Evolutionary conservation across 2,329 filamentous ascomycete species (phyloP).

Genomic region (Cylindrodendrum hubeiense): DNA sequence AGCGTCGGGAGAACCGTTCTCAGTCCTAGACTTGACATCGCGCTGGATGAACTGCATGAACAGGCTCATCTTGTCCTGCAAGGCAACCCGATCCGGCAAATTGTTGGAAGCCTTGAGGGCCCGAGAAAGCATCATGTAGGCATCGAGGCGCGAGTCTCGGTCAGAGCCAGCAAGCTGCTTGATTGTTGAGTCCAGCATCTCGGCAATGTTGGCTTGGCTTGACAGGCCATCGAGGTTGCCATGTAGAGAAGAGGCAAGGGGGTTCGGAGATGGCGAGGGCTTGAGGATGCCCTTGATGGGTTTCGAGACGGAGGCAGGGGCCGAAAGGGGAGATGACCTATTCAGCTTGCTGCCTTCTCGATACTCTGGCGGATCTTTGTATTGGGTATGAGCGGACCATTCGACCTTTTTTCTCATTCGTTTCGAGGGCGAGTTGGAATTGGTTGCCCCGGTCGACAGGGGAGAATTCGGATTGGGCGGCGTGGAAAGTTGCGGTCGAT

Average conservation of each 20-base stretch:
- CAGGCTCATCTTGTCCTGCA: conserved; percentile 81
- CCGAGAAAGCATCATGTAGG: conserved; percentile 83
- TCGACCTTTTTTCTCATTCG: conserved; percentile 66
- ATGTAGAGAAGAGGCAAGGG: conserved; percentile 55
- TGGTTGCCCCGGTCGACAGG: conserved; percentile 54
- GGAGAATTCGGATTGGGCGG: conserved; percentile 64
- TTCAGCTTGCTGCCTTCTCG: conserved; percentile 51
- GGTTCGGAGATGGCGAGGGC: conserved; percentile 64
- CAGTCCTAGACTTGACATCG: conserved; percentile 76
- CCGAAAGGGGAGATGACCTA: conserved; percentile 56
- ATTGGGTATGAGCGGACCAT: conserved; percentile 69
- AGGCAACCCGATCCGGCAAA: conserved; percentile 78
- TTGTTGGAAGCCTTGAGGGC: conserved; percentile 86
- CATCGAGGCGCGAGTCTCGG: conserved; percentile 81
- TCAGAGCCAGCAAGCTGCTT: conserved; percentile 84
- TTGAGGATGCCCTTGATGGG: conserved; percentile 83
- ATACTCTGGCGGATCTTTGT: conserved; percentile 65
- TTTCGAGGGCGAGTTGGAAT: conserved; percentile 58
- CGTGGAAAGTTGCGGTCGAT: conserved; percentile 57
- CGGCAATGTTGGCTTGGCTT: conserved; percentile 70
- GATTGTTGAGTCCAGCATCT: conserved; percentile 87
- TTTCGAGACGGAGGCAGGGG: conserved; percentile 55
- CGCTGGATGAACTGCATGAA: conserved; percentile 87
- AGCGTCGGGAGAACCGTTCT: conserved; percentile 69
- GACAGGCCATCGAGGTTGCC: conserved; percentile 55